Evolutionary conservation across 2,329 filamentous ascomycete species (phyloP), one percentile per base, ranked within the genome.

Genomic region (Pestalotiopsis sp.): DNA sequence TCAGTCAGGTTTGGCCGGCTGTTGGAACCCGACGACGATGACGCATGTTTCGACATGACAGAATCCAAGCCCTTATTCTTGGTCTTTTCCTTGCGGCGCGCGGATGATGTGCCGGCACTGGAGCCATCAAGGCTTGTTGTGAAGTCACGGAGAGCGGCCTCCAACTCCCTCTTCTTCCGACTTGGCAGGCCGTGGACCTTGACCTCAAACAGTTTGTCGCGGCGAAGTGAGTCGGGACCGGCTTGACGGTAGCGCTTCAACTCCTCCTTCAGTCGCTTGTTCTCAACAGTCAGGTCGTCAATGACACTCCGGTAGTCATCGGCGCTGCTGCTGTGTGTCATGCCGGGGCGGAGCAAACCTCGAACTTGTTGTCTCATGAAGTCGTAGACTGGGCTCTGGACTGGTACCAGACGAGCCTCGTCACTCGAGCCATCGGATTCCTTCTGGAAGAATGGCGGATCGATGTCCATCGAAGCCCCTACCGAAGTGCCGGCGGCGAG

Each of bases 231-330:
- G 57, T 90, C 86, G 20, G 90, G 88, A 1, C 91, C 89, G 31
- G 88, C 81, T 71, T 89, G 90, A 77, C 92, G 91, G 70, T 93
- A 93, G 66, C 88, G 90, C 74, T 88, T 91, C 67, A 97, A 75
- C 74, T 90, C 89, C 72, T 91, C 90, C 80, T 91, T 94, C 70
- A 97, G 79, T 65, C 89, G 91, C 77, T 93, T 93, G 77, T 96
- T 97, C 76, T 94, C 92, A 31, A 97, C 84, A 0, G 93, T 97
- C 69, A 97, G 80, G 76, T 97, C 94, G 74, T 97, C 93, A 62
- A 97, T 97, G 17, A 97, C 93, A 72, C 92, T 92, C 61, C 93
- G 86, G 70, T 90, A 95, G 68, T 95, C 93, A 68, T 93, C 92
- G 36, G 88, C 89, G 64, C 90, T 91, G 75, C 88, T 93, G 75